Percentiles rank a stretch among this genome's conserved stretches.
phyloP scores from a whole-genome alignment of 345 rosid species.

The Heritiera fomes region DNA sequence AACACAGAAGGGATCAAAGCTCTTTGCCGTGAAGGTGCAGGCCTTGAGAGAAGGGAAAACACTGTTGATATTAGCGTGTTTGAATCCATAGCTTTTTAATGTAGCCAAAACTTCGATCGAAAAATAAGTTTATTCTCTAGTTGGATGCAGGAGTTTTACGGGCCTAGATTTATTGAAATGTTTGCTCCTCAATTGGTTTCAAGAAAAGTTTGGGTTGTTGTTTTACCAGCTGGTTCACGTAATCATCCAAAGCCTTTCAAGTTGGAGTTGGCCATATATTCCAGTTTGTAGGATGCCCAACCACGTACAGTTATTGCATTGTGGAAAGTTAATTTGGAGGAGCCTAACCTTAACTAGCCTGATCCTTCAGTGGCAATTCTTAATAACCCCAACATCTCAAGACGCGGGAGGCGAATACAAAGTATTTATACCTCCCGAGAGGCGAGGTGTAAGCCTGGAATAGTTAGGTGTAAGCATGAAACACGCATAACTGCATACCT shows the following conservation, averaged over 20 bases:
- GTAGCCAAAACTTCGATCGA: constrained; percentile 84
- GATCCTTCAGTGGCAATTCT: constrained; percentile 80
- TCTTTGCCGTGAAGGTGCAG: constrained; percentile 77
- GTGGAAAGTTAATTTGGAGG: constrained; percentile 92
- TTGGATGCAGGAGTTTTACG: constrained; percentile 89
- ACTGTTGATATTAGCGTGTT: constrained; percentile 76
- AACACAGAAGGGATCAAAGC: constrained; percentile 78
- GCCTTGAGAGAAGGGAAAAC: constrained; percentile 98
- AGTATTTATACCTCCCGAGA: constrained; percentile 14
- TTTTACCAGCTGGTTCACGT: constrained; percentile 83
- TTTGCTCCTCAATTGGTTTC: constrained; percentile 83
- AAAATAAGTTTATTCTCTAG: constrained; percentile 85
- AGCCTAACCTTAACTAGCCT: constrained; percentile 62
- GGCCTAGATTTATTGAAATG: constrained; percentile 80
- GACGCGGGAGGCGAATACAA: constrained; percentile 76
- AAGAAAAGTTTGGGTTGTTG: constrained; percentile 89
- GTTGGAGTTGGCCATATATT: constrained; percentile 85
- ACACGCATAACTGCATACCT: no score
- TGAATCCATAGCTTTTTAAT: constrained; percentile 59
- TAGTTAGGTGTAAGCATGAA: constrained; percentile 80
- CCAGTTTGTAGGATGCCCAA: constrained; percentile 77
- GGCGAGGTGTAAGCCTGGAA: constrained; percentile 64
- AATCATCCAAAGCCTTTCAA: constrained; percentile 66
- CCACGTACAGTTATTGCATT: constrained; percentile 75
- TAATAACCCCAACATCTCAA: constrained; percentile 61